Evolutionary conservation across 306 rosid genomes (phyloP).

Genomic region (Cucurbita ficifolia): DNA sequence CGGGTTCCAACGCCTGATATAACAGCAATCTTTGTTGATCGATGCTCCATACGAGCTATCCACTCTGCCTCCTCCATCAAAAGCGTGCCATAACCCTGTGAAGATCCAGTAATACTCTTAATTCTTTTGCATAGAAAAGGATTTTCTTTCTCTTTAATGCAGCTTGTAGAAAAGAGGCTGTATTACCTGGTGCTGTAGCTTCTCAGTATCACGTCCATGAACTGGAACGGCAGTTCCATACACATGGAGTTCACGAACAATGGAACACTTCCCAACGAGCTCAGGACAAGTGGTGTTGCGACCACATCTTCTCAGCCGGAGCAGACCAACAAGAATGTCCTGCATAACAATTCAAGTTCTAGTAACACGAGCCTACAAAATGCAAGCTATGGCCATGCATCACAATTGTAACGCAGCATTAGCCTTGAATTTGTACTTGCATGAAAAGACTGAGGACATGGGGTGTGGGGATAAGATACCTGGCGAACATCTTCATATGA

Average conservation of each 20-base stretch:
- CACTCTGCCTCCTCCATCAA: slow-evolving; percentile 95
- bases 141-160: not conserved
- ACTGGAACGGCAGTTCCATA: slow-evolving; percentile 99
- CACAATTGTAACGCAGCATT: not conserved
- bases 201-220: slow-evolving; percentile 87
- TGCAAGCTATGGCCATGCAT: not conserved
- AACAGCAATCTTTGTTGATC: slow-evolving; percentile 71
- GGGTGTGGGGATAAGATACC: slow-evolving; percentile 26
- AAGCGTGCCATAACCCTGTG: slow-evolving; percentile 92
- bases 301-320: slow-evolving; percentile 79
- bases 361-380: not conserved
- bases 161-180: not conserved
- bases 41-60: slow-evolving; percentile 61
- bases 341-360: slow-evolving; percentile 15
- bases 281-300: slow-evolving; percentile 71
- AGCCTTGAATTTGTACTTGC: not conserved
- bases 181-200: slow-evolving; percentile 91
- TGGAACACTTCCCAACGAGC: slow-evolving; percentile 74
- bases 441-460: not conserved
- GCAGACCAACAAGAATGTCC: slow-evolving; percentile 93
- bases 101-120: not conserved
- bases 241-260: slow-evolving; percentile 92
- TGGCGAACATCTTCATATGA: slow-evolving; percentile 86
- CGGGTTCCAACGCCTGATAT: slow-evolving; percentile 97
- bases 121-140: not conserved